phyloP scores from a whole-genome alignment of 345 rosid species.

The Gossypium raimondii region DNA sequence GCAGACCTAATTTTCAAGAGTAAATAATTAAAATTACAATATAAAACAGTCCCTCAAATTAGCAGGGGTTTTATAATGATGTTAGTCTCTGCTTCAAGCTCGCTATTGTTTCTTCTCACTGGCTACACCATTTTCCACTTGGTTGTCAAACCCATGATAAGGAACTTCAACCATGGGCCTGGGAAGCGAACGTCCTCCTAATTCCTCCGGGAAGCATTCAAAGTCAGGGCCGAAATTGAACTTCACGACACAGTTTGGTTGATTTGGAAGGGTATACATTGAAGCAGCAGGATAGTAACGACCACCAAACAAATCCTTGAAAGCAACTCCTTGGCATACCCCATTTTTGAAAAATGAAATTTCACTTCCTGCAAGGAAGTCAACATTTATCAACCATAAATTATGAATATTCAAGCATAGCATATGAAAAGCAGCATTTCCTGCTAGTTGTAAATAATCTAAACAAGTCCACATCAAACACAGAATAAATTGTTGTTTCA shows the following conservation, averaged over 20 bases:
- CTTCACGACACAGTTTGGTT: slow-evolving; percentile 77
- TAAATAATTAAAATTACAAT: slow-evolving; percentile 11
- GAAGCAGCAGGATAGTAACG: slow-evolving; percentile 98
- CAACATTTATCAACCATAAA: not conserved
- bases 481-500: not conserved
- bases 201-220: slow-evolving; percentile 60
- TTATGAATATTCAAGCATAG: slow-evolving; percentile 1
- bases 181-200: slow-evolving; percentile 68
- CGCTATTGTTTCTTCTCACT: slow-evolving; percentile 59
- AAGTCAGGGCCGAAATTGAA: slow-evolving; percentile 94
- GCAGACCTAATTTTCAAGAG: slow-evolving; percentile 6
- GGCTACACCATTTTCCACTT: slow-evolving; percentile 50
- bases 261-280: slow-evolving; percentile 92
- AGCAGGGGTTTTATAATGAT: not conserved
- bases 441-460: not conserved
- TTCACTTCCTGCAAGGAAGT: slow-evolving; percentile 72
- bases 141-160: slow-evolving; percentile 59
- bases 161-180: slow-evolving; percentile 77
- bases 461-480: not conserved
- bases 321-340: slow-evolving; percentile 84
- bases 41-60: not conserved
- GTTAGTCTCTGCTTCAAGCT: slow-evolving; percentile 18
- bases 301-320: slow-evolving; percentile 73
- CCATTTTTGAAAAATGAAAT: slow-evolving; percentile 93
- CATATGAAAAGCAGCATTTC: slow-evolving; percentile 13